phyloP scores from a whole-genome alignment of 2,329 filamentous ascomycete species.

The Epichloe coenophiala region DNA sequence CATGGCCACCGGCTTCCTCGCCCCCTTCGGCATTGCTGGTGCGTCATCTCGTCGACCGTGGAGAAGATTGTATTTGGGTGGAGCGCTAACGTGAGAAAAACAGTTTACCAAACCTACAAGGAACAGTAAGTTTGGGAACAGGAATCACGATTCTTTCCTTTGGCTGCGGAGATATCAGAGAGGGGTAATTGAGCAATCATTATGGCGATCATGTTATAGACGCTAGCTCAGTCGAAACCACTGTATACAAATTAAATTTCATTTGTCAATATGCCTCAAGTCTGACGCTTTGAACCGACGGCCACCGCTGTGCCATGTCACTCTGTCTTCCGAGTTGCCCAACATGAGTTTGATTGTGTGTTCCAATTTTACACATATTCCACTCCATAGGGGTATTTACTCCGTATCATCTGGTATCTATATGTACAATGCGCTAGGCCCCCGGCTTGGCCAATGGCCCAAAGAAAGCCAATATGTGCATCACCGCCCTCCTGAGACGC shows the following conservation, averaged over 20 bases:
- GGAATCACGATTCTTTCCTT: constrained; percentile 6
- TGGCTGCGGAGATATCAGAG: constrained; percentile 9
- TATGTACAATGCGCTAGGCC: neutral
- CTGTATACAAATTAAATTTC: constrained; percentile 11
- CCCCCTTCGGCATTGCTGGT: constrained; percentile 52
- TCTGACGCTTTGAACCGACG: neutral
- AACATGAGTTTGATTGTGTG: neutral
- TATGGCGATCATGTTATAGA: constrained; percentile 20
- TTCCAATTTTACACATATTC: neutral
- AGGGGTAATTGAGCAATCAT: constrained; percentile 13
- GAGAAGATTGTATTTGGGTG: neutral
- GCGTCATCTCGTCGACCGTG: constrained; percentile 21
- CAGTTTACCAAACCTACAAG: constrained; percentile 37
- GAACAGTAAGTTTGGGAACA: constrained; percentile 17
- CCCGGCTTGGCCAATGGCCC: neutral
- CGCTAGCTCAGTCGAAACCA: constrained; percentile 14
- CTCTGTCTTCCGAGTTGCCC: neutral
- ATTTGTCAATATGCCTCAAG: constrained; percentile 8
- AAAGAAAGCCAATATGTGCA: neutral
- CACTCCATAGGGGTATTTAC: neutral
- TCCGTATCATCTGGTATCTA: neutral
- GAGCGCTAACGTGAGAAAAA: constrained; percentile 3
- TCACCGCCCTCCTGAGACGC: neutral
- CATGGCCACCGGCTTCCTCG: constrained; percentile 40
- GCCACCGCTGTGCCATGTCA: neutral